These are phyloP conservation scores for Colletotrichum zoysiae DNA, from an alignment of 2,329 filamentous ascomycete genomes.

Conservation along the genomic window DNA sequence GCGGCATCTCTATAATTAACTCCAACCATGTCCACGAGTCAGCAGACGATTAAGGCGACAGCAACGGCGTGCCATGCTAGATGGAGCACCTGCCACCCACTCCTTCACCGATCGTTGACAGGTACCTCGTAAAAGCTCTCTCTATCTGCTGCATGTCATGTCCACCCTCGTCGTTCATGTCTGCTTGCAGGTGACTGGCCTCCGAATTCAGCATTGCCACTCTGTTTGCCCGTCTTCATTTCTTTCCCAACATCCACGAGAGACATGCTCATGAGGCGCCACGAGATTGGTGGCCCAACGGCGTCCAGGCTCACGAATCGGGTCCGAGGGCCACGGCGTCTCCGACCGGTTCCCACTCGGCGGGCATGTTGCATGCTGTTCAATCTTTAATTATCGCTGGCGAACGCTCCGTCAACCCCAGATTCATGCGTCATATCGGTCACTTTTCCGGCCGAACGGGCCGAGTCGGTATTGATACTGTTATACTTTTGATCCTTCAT, in stretches of 20 bases:
- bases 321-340: constrained; percentile 19
- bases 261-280: neutral
- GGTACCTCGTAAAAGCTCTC: constrained; percentile 19
- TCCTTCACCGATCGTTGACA: constrained; percentile 31
- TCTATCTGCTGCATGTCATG: constrained; percentile 1
- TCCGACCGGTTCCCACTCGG: constrained; percentile 18
- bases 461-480: neutral
- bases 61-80: constrained; percentile 3
- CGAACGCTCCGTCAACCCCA: neutral
- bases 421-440: neutral
- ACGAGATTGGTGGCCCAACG: neutral
- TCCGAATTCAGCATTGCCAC: constrained; percentile 22
- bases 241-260: neutral
- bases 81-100: constrained; percentile 30
- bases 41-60: neutral
- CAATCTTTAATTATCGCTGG: neutral
- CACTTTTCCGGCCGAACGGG: neutral
- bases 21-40: constrained; percentile 15
- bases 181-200: constrained; percentile 1
- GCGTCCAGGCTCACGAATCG: neutral
- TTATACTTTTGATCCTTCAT: neutral
- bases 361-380: constrained; percentile 3
- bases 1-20: constrained; percentile 36
- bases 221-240: neutral
- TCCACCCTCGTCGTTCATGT: constrained; percentile 8